These are phyloP conservation scores for Lachnellula cervina DNA, from an alignment of 2,329 filamentous ascomycete genomes.

Conservation along the genomic window DNA sequence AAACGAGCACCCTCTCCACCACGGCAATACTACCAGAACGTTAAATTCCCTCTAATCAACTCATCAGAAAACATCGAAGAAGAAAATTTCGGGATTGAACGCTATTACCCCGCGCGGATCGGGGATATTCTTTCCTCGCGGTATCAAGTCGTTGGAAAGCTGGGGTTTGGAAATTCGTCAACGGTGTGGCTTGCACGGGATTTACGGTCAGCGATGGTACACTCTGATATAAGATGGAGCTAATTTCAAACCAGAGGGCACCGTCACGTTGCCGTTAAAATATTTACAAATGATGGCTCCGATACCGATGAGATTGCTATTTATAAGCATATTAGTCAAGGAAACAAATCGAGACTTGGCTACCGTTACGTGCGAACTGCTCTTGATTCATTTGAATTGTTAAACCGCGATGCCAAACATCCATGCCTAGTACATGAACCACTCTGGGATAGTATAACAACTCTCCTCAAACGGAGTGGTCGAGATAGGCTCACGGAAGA, in stretches of 20 bases:
- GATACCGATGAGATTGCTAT: constrained; percentile 30
- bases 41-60: constrained; percentile 5
- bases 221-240: constrained; percentile 3
- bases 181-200: constrained; percentile 12
- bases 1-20: constrained; percentile 8
- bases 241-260: constrained; percentile 12
- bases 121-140: constrained; percentile 13
- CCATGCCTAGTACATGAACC: constrained; percentile 37
- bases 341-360: constrained; percentile 29
- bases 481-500: constrained; percentile 32
- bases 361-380: constrained; percentile 30
- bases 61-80: constrained; percentile 11
- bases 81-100: constrained; percentile 10
- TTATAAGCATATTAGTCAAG: constrained; percentile 36
- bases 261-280: constrained; percentile 13
- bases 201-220: constrained; percentile 8
- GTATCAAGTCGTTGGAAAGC: constrained; percentile 16
- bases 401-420: constrained; percentile 32
- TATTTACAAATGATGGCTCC: constrained; percentile 11
- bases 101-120: constrained; percentile 14
- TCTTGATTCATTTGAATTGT: constrained; percentile 35
- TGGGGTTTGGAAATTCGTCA: constrained; percentile 16
- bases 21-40: constrained; percentile 6
- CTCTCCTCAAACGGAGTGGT: constrained; percentile 38
- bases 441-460: constrained; percentile 38